Base-by-base conservation (phyloP, 768 basidiomycete species). In the Multifurca ochricompacta region DNA sequence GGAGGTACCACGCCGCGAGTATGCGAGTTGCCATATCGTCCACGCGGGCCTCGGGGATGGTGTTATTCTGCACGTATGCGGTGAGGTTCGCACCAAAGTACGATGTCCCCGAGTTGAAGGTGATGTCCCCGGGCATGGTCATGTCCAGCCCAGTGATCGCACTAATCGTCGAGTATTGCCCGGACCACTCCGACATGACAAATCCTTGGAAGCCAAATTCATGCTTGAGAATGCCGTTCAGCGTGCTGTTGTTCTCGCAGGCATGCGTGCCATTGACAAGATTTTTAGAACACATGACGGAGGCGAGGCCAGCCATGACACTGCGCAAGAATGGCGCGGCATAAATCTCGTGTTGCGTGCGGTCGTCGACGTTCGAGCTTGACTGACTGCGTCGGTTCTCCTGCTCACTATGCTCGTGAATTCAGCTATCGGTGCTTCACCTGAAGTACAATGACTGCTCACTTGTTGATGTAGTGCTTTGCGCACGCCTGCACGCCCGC, bases 1-100 rank as follows among this genome's bases (percentile, higher is more conserved):
- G 73, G 48, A 78, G 68, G 63, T 83, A 89, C 78, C 81, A 91
- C 0, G 74, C 70, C 3, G 87, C 84, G 23, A 91, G 65, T 61
- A 92, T 84, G 28, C 90, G 82, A 8, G 78, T 82, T 4, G 85
- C 89, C 87, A 91, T 91, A 64, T 93, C 90, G 51, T 84, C 81
- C 5, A 87, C 68, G 5, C 87, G 79, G 3, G 73, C 64, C 58
- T 75, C 72, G 0, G 85, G 75, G 48, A 93, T 85, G 3, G 80
- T 82, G 36, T 82, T 82, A 64, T 91, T 87, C 43, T 76, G 69
- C 16, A 93, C 87, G 45, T 74, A 82, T 25, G 72, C 72, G 1
- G 82, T 83, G 30, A 91, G 74, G 65, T 83, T 87, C 1, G 64
- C 70, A n/a, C 85, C 83, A 57, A 81, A 89, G 63, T 78, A 89